Evolutionary conservation across 495 filamentous ascomycete species (phyloP).

Genomic region (Aspergillus ostianus): DNA sequence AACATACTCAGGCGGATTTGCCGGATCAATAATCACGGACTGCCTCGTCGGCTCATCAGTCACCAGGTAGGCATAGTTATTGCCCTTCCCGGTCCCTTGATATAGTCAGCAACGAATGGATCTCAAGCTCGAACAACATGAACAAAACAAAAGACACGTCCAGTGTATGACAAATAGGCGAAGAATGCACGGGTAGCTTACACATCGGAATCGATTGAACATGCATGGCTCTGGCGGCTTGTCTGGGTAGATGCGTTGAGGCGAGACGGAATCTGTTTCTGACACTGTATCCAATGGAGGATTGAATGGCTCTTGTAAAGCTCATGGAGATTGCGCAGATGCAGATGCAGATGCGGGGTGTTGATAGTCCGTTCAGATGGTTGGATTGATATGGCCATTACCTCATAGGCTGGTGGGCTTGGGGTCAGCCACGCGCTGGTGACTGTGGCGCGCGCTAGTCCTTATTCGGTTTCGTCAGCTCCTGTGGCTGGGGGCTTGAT

Average conservation of each 20-base stretch:
- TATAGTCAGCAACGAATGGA: slow-evolving; percentile 5
- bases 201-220: slow-evolving; percentile 98
- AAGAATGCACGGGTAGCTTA: slow-evolving; percentile 34
- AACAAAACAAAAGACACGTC: background rate
- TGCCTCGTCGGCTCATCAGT: slow-evolving; percentile 86
- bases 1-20: slow-evolving; percentile 84
- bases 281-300: background rate
- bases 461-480: background rate
- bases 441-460: background rate
- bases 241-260: background rate
- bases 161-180: slow-evolving; percentile 26
- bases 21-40: slow-evolving; percentile 95
- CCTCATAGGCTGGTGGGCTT: slow-evolving; percentile 18
- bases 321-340: slow-evolving; percentile 28
- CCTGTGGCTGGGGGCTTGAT: background rate
- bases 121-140: background rate
- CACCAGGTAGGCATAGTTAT: slow-evolving; percentile 98
- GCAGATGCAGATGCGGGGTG: slow-evolving; percentile 7
- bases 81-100: slow-evolving; percentile 82
- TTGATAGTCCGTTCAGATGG: background rate
- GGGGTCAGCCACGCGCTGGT: background rate
- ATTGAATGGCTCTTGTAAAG: slow-evolving; percentile 19
- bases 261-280: background rate
- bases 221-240: slow-evolving; percentile 66
- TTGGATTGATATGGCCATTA: slow-evolving; percentile 17